Conservation (phyloP, 169 alveolate genomes). For the Eimeria mitis region DNA sequence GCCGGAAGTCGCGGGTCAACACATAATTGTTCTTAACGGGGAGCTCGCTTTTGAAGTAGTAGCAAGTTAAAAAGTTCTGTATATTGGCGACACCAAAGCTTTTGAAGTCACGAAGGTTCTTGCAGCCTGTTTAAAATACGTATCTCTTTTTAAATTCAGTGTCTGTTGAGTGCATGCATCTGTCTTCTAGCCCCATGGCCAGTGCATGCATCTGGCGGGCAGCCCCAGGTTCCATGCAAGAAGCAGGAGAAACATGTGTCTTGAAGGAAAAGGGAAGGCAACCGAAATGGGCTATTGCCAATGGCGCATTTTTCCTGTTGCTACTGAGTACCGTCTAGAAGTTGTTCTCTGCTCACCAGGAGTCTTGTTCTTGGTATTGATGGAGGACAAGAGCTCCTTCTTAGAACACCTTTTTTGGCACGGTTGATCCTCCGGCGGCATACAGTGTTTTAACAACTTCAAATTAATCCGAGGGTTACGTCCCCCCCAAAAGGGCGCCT, state of each 20-base stretch:
- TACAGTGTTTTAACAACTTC: background rate
- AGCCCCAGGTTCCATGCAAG: constrained; percentile 37
- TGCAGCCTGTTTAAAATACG: background rate
- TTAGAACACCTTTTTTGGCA: background rate
- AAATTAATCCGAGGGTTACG: constrained; percentile 5
- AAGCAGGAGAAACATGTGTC: background rate
- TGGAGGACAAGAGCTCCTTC: constrained; percentile 2
- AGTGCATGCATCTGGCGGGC: constrained; percentile 65
- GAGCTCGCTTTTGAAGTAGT: background rate
- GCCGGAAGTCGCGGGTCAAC: background rate
- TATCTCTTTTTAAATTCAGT: background rate
- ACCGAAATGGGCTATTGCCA: background rate
- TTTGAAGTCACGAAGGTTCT: background rate
- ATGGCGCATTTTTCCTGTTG: background rate
- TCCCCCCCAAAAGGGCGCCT: constrained; percentile 12
- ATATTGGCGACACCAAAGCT: background rate
- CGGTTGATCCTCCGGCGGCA: background rate
- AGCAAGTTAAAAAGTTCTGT: background rate
- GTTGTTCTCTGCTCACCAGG: background rate
- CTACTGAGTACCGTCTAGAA: background rate
- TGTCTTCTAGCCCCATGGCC: constrained; percentile 40
- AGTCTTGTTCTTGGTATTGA: background rate
- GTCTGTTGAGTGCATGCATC: constrained; percentile 11
- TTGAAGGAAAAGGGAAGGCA: background rate
- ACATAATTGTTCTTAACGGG: background rate